Base-by-base conservation (phyloP, 2,329 filamentous ascomycete genomes). In the Pyrenochaeta sp. region DNA sequence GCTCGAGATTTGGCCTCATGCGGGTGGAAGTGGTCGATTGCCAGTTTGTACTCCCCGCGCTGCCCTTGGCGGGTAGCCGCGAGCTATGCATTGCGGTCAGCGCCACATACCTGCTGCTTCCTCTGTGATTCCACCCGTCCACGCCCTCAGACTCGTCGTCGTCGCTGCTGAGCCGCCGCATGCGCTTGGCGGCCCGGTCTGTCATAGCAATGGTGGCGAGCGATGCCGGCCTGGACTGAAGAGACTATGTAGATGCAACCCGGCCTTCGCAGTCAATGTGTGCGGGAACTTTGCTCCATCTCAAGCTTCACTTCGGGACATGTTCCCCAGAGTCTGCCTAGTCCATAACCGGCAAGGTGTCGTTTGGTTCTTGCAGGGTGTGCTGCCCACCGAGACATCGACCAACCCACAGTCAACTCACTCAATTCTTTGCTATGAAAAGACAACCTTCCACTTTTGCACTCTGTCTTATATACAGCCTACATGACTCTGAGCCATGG, bases 81-180 rank as follows among this genome's bases (percentile, higher is more conserved):
- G 49, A 63, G 58, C 60, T 50, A 63, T 61, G 51, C 58, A 43
- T 50, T 43, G 54, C 56, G 61, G 59, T 60, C 63, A 64, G 67
- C 72, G 64, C 72, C 72, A 71, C 61, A 57, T 67, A 68, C 64
- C 65, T 70, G 61, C 55, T 67, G 60, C 59, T 67, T 59, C 64
- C 65, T 68, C 58, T 69, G 58, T 52, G 55, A 49, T 67, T 63
- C 72, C 71, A 74, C 64, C 74, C 71, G 61, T 74, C 66, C 20
- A 52, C 63, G 39, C 60, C 72, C 30, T 66, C 65, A 42, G 64
- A 69, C 37, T 74, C 71, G 51, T 76, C 73, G 61, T 75, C 62
- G 55, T 78, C 76, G 60, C 70, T 74, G 68, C 72, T 77, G 58
- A 75, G 64, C 49, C 75, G 74, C 50, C 74, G 72, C 64, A 73